Base-by-base conservation (phyloP, 192 early-diverging fungal genomes). In the Coemansia sp. region DNA sequence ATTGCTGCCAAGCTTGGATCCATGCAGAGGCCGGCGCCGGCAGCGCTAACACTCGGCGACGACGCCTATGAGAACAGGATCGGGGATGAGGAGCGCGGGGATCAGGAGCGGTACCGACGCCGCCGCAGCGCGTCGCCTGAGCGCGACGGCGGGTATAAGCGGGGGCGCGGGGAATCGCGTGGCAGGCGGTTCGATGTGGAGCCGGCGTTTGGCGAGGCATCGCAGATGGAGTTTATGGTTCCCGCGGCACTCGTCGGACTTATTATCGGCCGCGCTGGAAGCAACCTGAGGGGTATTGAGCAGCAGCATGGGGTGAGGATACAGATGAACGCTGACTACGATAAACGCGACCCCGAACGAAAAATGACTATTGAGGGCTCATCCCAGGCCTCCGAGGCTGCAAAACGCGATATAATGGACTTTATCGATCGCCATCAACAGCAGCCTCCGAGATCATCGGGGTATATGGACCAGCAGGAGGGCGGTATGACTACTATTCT, bases 181-280 rank as follows among this genome's bases (percentile, higher is more conserved):
- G 37, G 24, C 20, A 21, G 16, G 36, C 16, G 71, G 33, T 65
- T 51, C 16, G 74, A 70, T 1, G 69, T 14, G 24, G 63, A 40
- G 16, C 42, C 33, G 24, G 60, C 38, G 23, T 51, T 51, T 11
- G 48, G 35, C 13, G 45, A 23, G 3, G 43, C 42, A 24, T 37
- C 40, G 21, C 20, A 50, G 18, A 16, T 82, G 3, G 84, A 88
- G 64, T 85, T 89, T 45, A 76, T 56, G 21, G 86, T 92, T 7
- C 86, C 88, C 4, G 74, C 85, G 60, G 79, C 72, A 35, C 86
- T 89, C 58, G 90, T 93, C 9, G 94, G 94, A 4, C 67, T 92
- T 42, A 84, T 95, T 33, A 95, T 95, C 73, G 94, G 94, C 9
- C 80, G 87, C 18, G 83, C 82, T 24, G 94, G 94, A 5, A 90